Evolutionary conservation across 371 early-diverging fungal species (phyloP).

Genomic region (Amoeboaphelidium protococcarum): DNA sequence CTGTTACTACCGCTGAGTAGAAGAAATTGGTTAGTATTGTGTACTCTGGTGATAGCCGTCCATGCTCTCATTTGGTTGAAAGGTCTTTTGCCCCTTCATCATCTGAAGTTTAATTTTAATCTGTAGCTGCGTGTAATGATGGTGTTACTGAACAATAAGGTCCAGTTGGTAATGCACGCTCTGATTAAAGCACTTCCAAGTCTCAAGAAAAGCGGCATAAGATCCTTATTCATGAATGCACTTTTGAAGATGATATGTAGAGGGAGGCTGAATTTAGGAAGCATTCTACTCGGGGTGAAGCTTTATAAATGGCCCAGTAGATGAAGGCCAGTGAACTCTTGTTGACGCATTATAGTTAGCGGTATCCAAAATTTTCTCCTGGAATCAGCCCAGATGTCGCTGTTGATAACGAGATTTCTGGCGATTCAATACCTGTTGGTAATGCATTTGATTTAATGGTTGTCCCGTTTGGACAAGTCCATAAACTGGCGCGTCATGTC

Average conservation of each 20-base stretch:
- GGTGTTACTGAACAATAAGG: too few species aligned
- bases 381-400: conserved; percentile 11
- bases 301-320: conserved; percentile 46
- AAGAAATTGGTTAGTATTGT: not conserved
- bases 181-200: not conserved
- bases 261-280: conserved; percentile 54
- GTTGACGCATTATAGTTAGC: conserved; percentile 93
- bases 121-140: too few species aligned
- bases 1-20: conserved; percentile 1
- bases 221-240: conserved; percentile 90
- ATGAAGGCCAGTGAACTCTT: conserved; percentile 56
- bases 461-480: conserved; percentile 25
- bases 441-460: conserved; percentile 61
- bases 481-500: conserved; percentile 15
- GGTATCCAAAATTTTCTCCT: conserved; percentile 64
- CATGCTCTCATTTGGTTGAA: conserved; percentile 39
- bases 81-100: too few species aligned
- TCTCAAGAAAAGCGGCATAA: conserved; percentile 19
- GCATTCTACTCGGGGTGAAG: conserved; percentile 76
- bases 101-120: too few species aligned
- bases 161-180: not conserved
- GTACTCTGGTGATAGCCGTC: conserved; percentile 93
- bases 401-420: not conserved
- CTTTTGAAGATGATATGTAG: conserved; percentile 54
- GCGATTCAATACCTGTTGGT: conserved; percentile 25